Evolutionary conservation across 192 early-diverging fungal species (phyloP).

Genomic region (Coemansia sp.): DNA sequence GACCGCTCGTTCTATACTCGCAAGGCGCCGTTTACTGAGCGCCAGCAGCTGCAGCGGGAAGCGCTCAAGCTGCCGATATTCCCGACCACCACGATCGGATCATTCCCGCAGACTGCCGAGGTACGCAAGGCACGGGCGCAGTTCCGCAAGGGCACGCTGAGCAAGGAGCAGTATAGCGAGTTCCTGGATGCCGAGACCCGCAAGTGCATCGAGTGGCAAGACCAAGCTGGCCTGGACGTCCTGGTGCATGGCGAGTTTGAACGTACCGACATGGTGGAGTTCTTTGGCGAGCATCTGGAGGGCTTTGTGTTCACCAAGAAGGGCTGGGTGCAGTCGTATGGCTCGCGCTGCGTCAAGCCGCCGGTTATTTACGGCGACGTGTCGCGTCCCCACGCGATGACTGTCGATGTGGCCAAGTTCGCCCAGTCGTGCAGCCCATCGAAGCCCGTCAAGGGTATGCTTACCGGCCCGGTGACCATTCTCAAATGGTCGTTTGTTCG

Average conservation of each 20-base stretch:
- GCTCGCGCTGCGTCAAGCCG: slow-evolving; percentile 94
- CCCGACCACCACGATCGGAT: slow-evolving; percentile 97
- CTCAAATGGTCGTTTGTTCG: slow-evolving; percentile 99
- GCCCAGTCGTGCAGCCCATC: slow-evolving; percentile 80
- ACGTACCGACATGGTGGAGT: slow-evolving; percentile 95
- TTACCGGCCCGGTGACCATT: slow-evolving; percentile 97
- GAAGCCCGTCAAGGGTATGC: slow-evolving; percentile 98
- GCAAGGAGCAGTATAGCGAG: slow-evolving; percentile 66
- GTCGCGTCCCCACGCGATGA: slow-evolving; percentile 87
- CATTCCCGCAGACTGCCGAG: slow-evolving; percentile 98
- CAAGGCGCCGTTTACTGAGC: slow-evolving; percentile 67
- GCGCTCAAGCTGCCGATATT: slow-evolving; percentile 83
- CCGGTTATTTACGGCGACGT: slow-evolving; percentile 98
- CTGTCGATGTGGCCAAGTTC: slow-evolving; percentile 77
- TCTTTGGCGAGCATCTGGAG: slow-evolving; percentile 91
- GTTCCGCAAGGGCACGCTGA: slow-evolving; percentile 79
- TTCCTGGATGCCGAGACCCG: slow-evolving; percentile 87
- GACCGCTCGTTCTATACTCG: slow-evolving; percentile 72
- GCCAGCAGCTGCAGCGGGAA: slow-evolving; percentile 69
- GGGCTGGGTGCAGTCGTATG: slow-evolving; percentile 98
- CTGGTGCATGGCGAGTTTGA: slow-evolving; percentile 98
- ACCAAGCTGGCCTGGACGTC: slow-evolving; percentile 86
- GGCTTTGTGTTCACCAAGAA: slow-evolving; percentile 94
- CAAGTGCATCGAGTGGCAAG: slow-evolving; percentile 84
- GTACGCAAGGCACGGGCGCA: slow-evolving; percentile 89